Evolutionary conservation across 768 basidiomycete genomes (phyloP), one percentile per base, ranked within the genome.

Genomic region (Scleroderma bovista): DNA sequence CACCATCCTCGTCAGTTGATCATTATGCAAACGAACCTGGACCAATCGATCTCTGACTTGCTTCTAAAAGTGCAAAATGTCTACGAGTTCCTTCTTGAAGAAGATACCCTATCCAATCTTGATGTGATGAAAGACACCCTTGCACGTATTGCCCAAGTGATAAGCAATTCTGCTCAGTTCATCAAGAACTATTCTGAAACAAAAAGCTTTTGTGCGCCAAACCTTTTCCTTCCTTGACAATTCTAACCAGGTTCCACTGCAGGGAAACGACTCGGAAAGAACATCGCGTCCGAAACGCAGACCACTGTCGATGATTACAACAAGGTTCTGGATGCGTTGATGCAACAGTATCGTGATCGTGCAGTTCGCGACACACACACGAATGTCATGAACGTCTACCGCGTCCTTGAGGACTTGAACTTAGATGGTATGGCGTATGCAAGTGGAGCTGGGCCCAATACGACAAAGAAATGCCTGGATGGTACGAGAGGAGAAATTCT

Each of bases 141-240:
- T 11, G 26, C n/a, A 29, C 24, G 16, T 1, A 23, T 44, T 5
- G 8, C 50, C 6, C 45, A 54, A 19, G 60, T 63, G 47, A 59
- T 56, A 1, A 52, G 48, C 3, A 62, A 63, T 33, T 65, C 62
- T 40, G 60, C 56, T 1, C 57, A 61, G 48, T 65, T 65, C 31
- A 62, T 65, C 26, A 55, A 47, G 3, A 59, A 59, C 26, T 65
- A 65, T 47, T 54, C 60, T 15, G 56, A 47, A 38, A 58, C 43
- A 16, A 58, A 60, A 36, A 60, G 45, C 19, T 58, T 60, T 26
- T 32, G 60, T 63, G 40, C 6, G 58, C 54, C 10, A 7, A 5
- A 6, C 34, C 5, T 5, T 3, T 5, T 36, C 4, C n/a, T 36
- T n/a, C 5, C 13, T 13, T 36, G 6, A 12, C 12, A 13, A 13